Evolutionary conservation across 257 asterid genomes (phyloP), one percentile per base, ranked within the genome.

Genomic region (Solanum appendiculatum): DNA sequence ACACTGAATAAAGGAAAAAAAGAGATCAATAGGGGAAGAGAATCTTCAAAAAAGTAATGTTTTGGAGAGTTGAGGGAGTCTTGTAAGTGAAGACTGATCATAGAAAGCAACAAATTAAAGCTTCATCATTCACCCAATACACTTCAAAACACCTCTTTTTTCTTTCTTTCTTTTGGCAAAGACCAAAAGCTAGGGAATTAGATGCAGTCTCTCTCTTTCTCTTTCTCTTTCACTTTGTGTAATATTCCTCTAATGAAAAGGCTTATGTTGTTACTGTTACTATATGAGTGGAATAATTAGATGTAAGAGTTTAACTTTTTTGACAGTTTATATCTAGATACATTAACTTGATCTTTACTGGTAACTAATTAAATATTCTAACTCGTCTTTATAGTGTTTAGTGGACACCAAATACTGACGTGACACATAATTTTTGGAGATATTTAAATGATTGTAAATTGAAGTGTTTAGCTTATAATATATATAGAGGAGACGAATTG

Each of bases 1-100:
- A 69, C 6, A 31, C 3, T 0, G 1, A 25, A n/a, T 64, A 68
- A 6, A 68, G 6, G 5, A 3, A 7, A 9, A 21, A 63, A 46
- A 64, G 51, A n/a, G 54, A 40, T 56, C 46, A 36, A 63, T 39
- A 83, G 44, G 54, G 14, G 82, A 89, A 88, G 90, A 92, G 98
- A 93, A 96, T 96, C 94, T 88, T 89, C 75, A 89, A 80, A 93
- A 95, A 95, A 94, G 98, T 93, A 86, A 92, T 87, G 94, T 86
- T 88, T 93, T 93, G 98, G 98, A 27, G 25, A 29, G n/a, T 18
- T 80, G 66, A 80, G 85, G n/a, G 66, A 95, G 98, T 88, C 93
- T 96, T 96, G 95, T 92, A 91, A 37, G 74, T 27, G 93, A 96
- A 96, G 98, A 91, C 92, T 95, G 91, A 88, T 77, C 89, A 36